These are phyloP conservation scores for Rhodotorula sp. DNA, from an alignment of 1,284 basidiomycete genomes.

Conservation along the genomic window DNA sequence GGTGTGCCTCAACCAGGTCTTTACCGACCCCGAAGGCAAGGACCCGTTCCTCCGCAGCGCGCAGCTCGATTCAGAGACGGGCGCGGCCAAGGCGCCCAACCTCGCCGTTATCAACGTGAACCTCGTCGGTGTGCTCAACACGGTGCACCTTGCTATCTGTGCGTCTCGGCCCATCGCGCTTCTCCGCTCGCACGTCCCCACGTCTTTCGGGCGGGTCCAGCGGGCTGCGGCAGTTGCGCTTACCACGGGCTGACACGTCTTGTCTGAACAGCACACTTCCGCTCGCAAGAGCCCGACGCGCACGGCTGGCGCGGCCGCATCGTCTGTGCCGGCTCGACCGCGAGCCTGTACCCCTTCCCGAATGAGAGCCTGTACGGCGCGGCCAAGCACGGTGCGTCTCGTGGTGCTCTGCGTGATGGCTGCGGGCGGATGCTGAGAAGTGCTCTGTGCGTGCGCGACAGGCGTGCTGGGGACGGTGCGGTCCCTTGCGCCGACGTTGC, in stretches of 20 bases:
- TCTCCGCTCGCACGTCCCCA: not conserved
- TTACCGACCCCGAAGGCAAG: conserved; percentile 3
- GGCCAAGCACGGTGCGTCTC: conserved; percentile 11
- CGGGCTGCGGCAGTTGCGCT: not conserved
- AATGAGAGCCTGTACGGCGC: conserved; percentile 30
- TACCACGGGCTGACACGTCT: not conserved
- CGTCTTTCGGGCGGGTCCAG: too few species aligned
- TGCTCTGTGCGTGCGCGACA: not conserved
- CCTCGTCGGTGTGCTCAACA: conserved; percentile 26
- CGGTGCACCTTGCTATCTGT: conserved; percentile 25
- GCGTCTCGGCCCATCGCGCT: not conserved
- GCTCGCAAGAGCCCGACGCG: conserved; percentile 5
- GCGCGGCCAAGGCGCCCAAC: not conserved
- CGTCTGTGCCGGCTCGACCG: conserved; percentile 21
- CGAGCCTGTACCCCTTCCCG: conserved; percentile 31
- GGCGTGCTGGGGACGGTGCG: conserved; percentile 24
- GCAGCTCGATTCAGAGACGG: not conserved
- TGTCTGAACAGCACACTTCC: conserved; percentile 12
- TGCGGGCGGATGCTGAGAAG: too few species aligned
- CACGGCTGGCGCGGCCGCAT: conserved; percentile 15
- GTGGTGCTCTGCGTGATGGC: not conserved
- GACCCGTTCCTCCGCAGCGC: conserved; percentile 9
- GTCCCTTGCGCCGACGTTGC: conserved; percentile 17
- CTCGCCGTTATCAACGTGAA: conserved; percentile 21
- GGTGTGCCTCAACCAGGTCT: too few species aligned